Conservation (phyloP, 1,284 basidiomycete genomes). For the Heliocybe sulcata region DNA sequence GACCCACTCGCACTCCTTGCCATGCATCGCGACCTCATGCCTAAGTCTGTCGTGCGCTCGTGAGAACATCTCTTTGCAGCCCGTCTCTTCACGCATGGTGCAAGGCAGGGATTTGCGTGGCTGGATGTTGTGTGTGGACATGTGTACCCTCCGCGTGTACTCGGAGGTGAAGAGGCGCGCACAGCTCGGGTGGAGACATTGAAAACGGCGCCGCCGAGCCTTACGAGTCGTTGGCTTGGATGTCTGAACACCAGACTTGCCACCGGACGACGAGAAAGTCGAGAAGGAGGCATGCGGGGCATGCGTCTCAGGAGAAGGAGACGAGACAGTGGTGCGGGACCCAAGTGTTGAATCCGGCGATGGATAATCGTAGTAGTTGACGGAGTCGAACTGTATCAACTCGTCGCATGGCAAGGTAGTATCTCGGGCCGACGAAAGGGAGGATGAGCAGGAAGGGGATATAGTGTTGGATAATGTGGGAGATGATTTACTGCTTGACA, state of each 20-base stretch:
- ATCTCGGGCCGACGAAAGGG: no score
- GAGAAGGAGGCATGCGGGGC: not conserved
- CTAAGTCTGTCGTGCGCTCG: not conserved
- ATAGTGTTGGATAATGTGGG: no score
- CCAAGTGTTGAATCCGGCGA: not conserved
- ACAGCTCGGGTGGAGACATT: not conserved
- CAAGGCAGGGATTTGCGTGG: not conserved
- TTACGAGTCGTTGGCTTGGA: not conserved
- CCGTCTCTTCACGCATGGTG: not conserved
- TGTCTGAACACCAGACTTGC: not conserved
- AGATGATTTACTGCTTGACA: no score
- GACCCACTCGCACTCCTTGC: constrained; percentile 2
- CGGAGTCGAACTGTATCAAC: not conserved
- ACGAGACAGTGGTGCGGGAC: not conserved
- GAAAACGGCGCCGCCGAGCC: not conserved
- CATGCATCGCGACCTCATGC: not conserved
- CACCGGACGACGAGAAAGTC: not conserved
- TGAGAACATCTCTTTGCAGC: not conserved
- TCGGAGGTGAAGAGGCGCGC: not conserved
- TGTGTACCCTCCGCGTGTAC: not conserved
- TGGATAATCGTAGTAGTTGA: not conserved
- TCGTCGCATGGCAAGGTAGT: not conserved
- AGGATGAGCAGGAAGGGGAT: no score
- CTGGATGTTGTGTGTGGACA: not conserved
- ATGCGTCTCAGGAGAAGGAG: not conserved